Conservation (phyloP, 225 moss, liverwort and hornwort genomes). For the Anthoceros angustus region DNA sequence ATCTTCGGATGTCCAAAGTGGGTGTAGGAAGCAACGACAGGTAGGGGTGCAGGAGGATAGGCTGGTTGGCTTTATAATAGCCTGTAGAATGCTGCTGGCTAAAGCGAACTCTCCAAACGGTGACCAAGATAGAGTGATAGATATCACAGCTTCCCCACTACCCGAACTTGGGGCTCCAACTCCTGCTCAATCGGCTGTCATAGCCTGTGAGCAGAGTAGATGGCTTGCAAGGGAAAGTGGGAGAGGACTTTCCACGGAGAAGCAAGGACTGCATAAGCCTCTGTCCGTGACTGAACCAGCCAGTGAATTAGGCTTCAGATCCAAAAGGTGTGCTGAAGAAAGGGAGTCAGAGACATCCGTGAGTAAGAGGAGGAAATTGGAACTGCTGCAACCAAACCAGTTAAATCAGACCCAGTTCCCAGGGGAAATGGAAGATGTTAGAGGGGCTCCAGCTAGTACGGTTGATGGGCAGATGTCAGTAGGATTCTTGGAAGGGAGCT, state of each 20-base stretch:
- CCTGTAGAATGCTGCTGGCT: slow-evolving; percentile 88
- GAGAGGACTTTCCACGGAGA: not conserved
- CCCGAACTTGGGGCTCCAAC: slow-evolving; percentile 42
- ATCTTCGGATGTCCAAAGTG: slow-evolving; percentile 5
- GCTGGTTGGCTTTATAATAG: slow-evolving; percentile 72
- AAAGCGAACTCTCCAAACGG: slow-evolving; percentile 21
- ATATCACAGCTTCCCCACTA: slow-evolving; percentile 20
- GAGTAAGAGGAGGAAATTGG: not conserved
- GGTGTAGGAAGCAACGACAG: slow-evolving; percentile 15
- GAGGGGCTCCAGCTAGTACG: too few relatives aligned
- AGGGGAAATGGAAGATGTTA: too few relatives aligned
- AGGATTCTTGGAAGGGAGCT: too few relatives aligned
- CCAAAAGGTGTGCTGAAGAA: not conserved
- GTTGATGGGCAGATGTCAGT: too few relatives aligned
- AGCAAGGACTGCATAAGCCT: not conserved
- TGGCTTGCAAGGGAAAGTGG: slow-evolving; percentile 17
- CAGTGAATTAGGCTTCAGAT: not conserved
- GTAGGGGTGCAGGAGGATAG: slow-evolving; percentile 22
- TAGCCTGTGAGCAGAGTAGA: slow-evolving; percentile 73
- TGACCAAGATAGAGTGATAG: slow-evolving; percentile 20
- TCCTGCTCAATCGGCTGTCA: slow-evolving; percentile 45
- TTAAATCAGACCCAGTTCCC: too few relatives aligned
- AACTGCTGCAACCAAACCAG: too few relatives aligned
- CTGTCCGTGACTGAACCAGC: not conserved
- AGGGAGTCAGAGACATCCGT: not conserved